Base-by-base conservation (phyloP, 108 stramenopile genomes). In the Skeletonema tropicum region DNA sequence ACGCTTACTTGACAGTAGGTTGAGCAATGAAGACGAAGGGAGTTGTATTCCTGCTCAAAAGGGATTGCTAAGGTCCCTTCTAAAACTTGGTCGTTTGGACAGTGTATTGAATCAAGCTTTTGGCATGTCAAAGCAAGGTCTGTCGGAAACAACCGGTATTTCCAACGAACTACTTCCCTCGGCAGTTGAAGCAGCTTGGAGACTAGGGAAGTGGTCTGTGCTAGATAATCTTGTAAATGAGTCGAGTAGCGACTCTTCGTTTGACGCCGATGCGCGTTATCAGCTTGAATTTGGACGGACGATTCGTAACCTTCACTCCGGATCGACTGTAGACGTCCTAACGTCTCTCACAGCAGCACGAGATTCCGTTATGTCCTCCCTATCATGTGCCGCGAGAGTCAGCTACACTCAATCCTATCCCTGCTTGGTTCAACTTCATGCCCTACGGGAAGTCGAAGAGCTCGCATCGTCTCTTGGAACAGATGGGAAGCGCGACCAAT, bases 181-280 rank as follows among this genome's bases (percentile, higher is more conserved):
- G 73, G 92, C 94, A 57, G 84, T 87, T 13, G 90, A 97, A 66
- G 96, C 96, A 8, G 88, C 96, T 23, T 94, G 93, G 93, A 85
- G 89, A 41, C 86, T 97, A 35, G 94, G 94, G 17, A 83, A 80
- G 41, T 97, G 96, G 96, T 73, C 86, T 19, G 71, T 75, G 21
- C 80, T 95, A 25, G 84, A 81, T 31, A 42, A 68, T 2, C 62
- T 76, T 36, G 71, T 75, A 8, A 62, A 69, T 33, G 38, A 42
- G 45, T 31, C 36, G 17, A 60, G 67, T 25, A 38, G 63, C 48
- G 70, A 58, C 32, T 23, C 39, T 8, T 12, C 25, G 0, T 26
- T 38, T 46, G 82, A 80, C 62, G 57, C 62, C 45, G 68, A 74
- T 48, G 76, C 58, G 29, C 60, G 55, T 4, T 91, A 87, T 58